A percentile compares a stretch with the other conserved stretches of the same genome.
Conservation (phyloP, 139 green algal species). For the Chlamydomonas sphaeroides region DNA sequence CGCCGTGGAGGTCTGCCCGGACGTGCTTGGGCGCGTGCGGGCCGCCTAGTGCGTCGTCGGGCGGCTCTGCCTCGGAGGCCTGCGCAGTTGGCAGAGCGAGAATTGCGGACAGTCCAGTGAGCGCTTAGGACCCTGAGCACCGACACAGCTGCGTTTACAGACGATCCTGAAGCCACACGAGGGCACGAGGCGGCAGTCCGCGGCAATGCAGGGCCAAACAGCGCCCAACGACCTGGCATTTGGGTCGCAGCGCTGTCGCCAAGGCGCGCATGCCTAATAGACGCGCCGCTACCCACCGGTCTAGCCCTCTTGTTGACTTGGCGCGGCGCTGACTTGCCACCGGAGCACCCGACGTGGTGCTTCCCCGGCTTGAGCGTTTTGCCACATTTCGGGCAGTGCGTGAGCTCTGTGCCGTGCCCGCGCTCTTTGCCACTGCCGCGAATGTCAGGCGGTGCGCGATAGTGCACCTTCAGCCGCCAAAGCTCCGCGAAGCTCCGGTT, state of each 20-base stretch:
- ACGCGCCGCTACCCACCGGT: slow-evolving; percentile 28
- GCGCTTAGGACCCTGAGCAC: too few species aligned
- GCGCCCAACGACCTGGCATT: not conserved
- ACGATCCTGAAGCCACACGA: too few species aligned
- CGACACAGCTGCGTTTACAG: too few species aligned
- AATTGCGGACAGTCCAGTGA: not conserved
- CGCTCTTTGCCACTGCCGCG: slow-evolving; percentile 85
- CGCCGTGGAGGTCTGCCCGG: not conserved
- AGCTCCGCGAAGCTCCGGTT: slow-evolving; percentile 87
- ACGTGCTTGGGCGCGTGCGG: not conserved
- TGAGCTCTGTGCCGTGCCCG: slow-evolving; percentile 85
- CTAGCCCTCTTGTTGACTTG: slow-evolving; percentile 47
- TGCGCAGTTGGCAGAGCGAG: not conserved
- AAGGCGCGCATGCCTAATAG: too few species aligned
- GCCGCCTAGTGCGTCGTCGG: not conserved
- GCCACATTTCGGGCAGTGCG: slow-evolving; percentile 83
- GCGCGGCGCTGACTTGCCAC: slow-evolving; percentile 52
- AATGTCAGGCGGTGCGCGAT: slow-evolving; percentile 79
- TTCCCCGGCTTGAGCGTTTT: slow-evolving; percentile 84
- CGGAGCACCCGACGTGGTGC: slow-evolving; percentile 87
- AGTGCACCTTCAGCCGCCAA: slow-evolving; percentile 85
- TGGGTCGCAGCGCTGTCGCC: too few species aligned
- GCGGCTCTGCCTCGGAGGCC: slow-evolving; percentile 2
- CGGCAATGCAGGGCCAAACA: too few species aligned
- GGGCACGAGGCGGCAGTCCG: too few species aligned